Base-by-base conservation (phyloP, 2,329 filamentous ascomycete species). In the Paramyrothecium sp. region DNA sequence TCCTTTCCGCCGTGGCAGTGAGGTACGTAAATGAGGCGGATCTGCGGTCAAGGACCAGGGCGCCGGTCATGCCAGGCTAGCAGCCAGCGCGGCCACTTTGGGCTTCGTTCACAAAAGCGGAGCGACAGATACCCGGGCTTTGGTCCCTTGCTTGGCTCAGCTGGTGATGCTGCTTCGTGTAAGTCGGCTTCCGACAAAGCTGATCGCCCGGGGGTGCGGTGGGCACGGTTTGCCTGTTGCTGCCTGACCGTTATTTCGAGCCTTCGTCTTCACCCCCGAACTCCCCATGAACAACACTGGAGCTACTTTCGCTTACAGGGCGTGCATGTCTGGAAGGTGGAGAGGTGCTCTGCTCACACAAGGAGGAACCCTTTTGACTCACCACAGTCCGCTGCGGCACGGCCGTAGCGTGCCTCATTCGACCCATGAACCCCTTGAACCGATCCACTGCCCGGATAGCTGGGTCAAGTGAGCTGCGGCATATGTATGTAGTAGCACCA, bases 391-490 rank as follows among this genome's bases (percentile, higher is more conserved):
- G n/a, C n/a, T n/a, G n/a, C n/a, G n/a, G n/a, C n/a, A n/a, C n/a
- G n/a, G n/a, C n/a, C n/a, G n/a, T n/a, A n/a, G n/a, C n/a, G n/a
- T n/a, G n/a, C n/a, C n/a, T n/a, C n/a, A n/a, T n/a, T n/a, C n/a
- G n/a, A n/a, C n/a, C 54, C 60, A 60, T 57, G 61, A 63, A 63
- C 62, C 58, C 60, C 60, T 55, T 34, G 56, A 55, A 57, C 56
- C 57, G 58, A 59, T 57, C 54, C 57, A 58, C 51, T 51, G 64
- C 61, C 52, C 59, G 56, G 60, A 58, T 59, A 62, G 61, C 61
- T 57, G 60, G 59, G 66, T 69, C 67, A 69, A 69, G 66, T 69
- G 66, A 69, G 67, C 61, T 67, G 60, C 64, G 64, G 63, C 64
- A 62, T 57, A 69, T 69, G 67, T 69, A 62, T 55, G 64, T 65